Percentiles rank a stretch among this genome's conserved stretches.
Conservation (phyloP, 1,284 basidiomycete species). For the Taiwanofungus camphoratus region DNA sequence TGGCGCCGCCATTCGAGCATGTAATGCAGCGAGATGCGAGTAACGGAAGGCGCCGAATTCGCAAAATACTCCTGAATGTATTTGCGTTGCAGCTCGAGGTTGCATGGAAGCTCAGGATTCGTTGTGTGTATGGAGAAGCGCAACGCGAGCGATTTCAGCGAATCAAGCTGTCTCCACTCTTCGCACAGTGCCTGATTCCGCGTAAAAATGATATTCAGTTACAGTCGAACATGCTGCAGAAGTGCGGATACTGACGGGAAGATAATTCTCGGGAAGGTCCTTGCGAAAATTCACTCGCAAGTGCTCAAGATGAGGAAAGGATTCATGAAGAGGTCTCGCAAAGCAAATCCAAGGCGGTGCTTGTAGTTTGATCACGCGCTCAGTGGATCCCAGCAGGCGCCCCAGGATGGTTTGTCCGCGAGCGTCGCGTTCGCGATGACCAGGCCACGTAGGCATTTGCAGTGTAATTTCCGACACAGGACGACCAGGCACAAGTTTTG, state of each 20-base stretch:
- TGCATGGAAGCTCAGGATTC: background rate
- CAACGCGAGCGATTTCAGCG: background rate
- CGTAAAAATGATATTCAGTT: background rate
- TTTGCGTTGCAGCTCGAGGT: background rate
- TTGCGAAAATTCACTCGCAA: background rate
- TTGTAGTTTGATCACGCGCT: background rate
- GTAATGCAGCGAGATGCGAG: background rate
- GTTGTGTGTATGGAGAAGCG: background rate
- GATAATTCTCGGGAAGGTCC: background rate
- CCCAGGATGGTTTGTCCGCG: background rate
- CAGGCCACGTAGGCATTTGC: background rate
- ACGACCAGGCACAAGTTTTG: background rate
- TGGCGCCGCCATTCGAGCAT: background rate
- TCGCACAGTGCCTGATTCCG: background rate
- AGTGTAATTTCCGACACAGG: background rate
- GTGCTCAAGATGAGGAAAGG: background rate
- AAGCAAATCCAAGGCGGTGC: background rate
- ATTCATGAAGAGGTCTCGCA: background rate
- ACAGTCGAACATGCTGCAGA: background rate
- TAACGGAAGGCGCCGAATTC: constrained; percentile 19
- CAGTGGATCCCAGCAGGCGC: background rate
- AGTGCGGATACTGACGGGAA: background rate
- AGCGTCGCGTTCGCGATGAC: background rate
- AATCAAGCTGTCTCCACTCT: background rate
- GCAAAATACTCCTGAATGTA: constrained; percentile 8